Evolutionary conservation across 1,284 basidiomycete species (phyloP).

Genomic region (Ustilago curta): DNA sequence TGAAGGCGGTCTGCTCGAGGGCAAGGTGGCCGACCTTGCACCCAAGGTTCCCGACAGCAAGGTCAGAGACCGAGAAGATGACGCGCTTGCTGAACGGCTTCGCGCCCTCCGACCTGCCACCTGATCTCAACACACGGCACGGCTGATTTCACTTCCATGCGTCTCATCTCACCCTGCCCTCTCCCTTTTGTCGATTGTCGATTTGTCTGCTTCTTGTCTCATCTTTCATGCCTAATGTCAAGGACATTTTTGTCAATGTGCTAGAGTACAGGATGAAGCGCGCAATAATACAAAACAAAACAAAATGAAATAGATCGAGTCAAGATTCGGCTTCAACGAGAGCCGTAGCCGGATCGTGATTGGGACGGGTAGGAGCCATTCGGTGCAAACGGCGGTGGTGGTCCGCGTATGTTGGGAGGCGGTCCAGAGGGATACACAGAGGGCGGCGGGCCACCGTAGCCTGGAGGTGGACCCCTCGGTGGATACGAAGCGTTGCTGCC

Average conservation of each 20-base stretch:
- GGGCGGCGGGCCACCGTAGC: slow-evolving; percentile 37
- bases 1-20: slow-evolving; percentile 76
- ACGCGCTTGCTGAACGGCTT: slow-evolving; percentile 77
- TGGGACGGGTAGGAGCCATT: slow-evolving; percentile 27
- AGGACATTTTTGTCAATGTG: slow-evolving; percentile 9
- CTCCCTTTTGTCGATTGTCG: neutral
- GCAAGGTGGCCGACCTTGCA: slow-evolving; percentile 71
- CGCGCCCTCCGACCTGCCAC: slow-evolving; percentile 66
- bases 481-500: slow-evolving; percentile 28
- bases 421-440: slow-evolving; percentile 23
- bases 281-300: neutral
- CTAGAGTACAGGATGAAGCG: slow-evolving; percentile 25
- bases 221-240: slow-evolving; percentile 9
- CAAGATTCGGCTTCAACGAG: slow-evolving; percentile 12
- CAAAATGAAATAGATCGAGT: neutral
- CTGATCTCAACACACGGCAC: slow-evolving; percentile 1
- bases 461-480: slow-evolving; percentile 39
- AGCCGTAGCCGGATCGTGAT: slow-evolving; percentile 28
- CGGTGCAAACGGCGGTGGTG: slow-evolving; percentile 19
- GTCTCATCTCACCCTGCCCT: neutral
- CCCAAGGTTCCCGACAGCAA: slow-evolving; percentile 36
- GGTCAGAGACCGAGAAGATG: slow-evolving; percentile 72
- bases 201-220: neutral
- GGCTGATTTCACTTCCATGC: neutral
- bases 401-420: slow-evolving; percentile 38